Base-by-base conservation (phyloP, 768 basidiomycete species). In the Leccinum sublutescens region DNA sequence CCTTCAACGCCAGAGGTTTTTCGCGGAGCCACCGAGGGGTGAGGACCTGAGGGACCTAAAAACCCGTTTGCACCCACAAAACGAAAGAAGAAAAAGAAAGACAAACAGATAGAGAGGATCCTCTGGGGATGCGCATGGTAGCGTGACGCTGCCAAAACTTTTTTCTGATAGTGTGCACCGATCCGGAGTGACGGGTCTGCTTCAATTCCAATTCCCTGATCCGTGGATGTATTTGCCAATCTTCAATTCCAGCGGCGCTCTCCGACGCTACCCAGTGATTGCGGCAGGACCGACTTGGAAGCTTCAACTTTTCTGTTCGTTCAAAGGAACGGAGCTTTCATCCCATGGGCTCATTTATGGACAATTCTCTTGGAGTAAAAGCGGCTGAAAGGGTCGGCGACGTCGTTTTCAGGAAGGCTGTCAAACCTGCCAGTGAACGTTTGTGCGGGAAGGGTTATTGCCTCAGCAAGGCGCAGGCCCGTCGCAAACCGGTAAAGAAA, bases 141-240 rank as follows among this genome's bases (percentile, higher is more conserved):
- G 19, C n/a, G 60, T 59, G 56, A 63, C 61, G 43, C 52, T 5
- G 48, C 25, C 33, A 45, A 49, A 36, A 19, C 19, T 19, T 29
- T 8, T 14, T 27, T 27, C 36, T 60, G 58, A 57, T 56, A 57
- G 53, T 54, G 34, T 55, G 27, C 56, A 57, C 60, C 53, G 27
- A 65, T 38, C 56, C 56, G 40, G 55, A 58, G 48, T n/a, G 11
- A 36, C 55, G 61, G 62, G 43, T 45, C 10, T 45, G 19, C 43
- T 45, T 25, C 48, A 23, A 27, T 43, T 25, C 8, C 15, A 29
- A 29, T 50, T 52, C 52, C 63, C 63, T 69, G 68, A 69, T 71
- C 66, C 68, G 64, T 70, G 63, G 58, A 54, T 29, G 55, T 6
- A 40, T 50, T 59, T 50, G 45, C 58, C 60, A 49, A 56, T 52